phyloP scores from a whole-genome alignment of 495 filamentous ascomycete genomes.

The Daldinia concentrica region DNA sequence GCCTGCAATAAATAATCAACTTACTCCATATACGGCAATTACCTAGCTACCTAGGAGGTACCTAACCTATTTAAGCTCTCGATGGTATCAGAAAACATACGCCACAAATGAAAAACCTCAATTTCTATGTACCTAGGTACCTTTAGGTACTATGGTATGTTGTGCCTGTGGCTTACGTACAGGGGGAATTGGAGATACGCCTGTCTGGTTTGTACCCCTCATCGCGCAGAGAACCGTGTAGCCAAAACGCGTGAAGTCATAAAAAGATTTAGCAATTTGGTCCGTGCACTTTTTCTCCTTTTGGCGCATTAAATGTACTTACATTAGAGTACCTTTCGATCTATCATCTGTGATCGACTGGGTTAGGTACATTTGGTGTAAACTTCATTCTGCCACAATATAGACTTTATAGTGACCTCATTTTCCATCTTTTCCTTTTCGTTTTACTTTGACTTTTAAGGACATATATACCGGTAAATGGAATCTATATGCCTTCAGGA shows the following conservation, averaged over 20 bases:
- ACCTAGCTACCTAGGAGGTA: no score
- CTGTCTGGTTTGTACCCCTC: slow-evolving; percentile 27
- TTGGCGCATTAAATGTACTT: slow-evolving; percentile 12
- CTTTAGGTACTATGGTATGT: neutral
- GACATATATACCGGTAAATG: slow-evolving; percentile 32
- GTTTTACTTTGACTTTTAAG: slow-evolving; percentile 1
- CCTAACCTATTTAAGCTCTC: no score
- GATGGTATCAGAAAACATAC: slow-evolving; percentile 1
- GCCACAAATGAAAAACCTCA: neutral
- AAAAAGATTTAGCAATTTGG: slow-evolving; percentile 14
- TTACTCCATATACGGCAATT: no score
- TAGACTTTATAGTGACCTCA: slow-evolving; percentile 16
- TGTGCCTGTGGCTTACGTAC: slow-evolving; percentile 12
- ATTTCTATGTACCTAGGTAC: neutral
- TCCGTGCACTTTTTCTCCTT: slow-evolving; percentile 12
- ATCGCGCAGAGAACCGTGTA: slow-evolving; percentile 32
- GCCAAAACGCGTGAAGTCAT: slow-evolving; percentile 35
- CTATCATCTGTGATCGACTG: neutral
- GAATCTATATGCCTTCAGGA: slow-evolving; percentile 49
- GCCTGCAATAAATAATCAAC: neutral
- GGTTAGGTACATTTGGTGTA: neutral
- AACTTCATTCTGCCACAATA: neutral
- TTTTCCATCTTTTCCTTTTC: slow-evolving; percentile 37
- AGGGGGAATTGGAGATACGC: neutral
- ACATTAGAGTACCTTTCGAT: neutral